Conservation (phyloP, 2,329 filamentous ascomycete species). For the Aspergillus latus region DNA sequence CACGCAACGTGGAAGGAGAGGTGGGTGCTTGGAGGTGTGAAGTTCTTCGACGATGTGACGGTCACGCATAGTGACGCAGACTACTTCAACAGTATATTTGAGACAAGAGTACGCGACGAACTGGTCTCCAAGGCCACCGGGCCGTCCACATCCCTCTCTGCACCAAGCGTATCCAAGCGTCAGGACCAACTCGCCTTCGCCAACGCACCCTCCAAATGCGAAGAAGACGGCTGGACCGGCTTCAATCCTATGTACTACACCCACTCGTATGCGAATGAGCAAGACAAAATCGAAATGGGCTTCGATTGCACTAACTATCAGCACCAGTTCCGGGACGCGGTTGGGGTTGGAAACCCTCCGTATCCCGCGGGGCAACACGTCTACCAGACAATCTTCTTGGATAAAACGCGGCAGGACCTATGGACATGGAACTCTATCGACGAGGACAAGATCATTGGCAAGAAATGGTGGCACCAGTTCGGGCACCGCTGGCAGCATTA, state of each 20-base stretch:
- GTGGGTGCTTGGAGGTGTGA: constrained; percentile 68
- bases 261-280: constrained; percentile 55
- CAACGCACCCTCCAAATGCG: constrained; percentile 32
- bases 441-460: constrained; percentile 55
- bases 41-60: constrained; percentile 63
- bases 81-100: constrained; percentile 61
- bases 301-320: constrained; percentile 78
- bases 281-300: constrained; percentile 59
- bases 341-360: constrained; percentile 27
- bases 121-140: constrained; percentile 27
- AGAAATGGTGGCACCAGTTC: constrained; percentile 64
- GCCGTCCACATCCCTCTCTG: not conserved
- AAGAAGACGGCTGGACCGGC: constrained; percentile 37
- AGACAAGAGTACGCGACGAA: constrained; percentile 53
- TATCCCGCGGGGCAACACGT: constrained; percentile 59
- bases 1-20: constrained; percentile 61
- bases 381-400: constrained; percentile 67
- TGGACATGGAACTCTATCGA: constrained; percentile 61
- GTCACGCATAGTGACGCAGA: constrained; percentile 59
- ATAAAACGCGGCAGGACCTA: constrained; percentile 56
- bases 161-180: constrained; percentile 38
- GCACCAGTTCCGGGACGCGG: constrained; percentile 60
- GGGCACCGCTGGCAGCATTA: constrained; percentile 63
- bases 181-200: constrained; percentile 50
- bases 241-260: constrained; percentile 64